Evolutionary conservation across 1,284 basidiomycete genomes (phyloP).

Genomic region (Fomitopsis betulina): DNA sequence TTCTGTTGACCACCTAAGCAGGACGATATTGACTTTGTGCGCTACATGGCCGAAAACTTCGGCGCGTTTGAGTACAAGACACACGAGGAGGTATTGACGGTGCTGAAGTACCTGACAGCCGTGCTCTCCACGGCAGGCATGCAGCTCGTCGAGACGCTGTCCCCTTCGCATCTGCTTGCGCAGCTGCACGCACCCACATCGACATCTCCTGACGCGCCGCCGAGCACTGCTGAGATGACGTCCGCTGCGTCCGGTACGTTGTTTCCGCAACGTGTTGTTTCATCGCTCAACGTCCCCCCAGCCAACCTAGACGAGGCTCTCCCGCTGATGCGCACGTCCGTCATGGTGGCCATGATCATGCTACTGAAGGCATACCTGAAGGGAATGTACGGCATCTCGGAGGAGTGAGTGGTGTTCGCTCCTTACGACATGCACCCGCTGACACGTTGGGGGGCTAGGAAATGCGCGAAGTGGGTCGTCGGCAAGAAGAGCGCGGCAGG

Average conservation of each 20-base stretch:
- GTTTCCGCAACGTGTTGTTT: background rate
- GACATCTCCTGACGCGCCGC: background rate
- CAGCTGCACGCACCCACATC: conserved; percentile 43
- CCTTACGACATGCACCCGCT: background rate
- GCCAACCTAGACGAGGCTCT: conserved; percentile 28
- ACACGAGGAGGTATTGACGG: conserved; percentile 86
- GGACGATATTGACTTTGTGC: conserved; percentile 78
- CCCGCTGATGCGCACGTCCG: conserved; percentile 55
- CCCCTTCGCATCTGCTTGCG: conserved; percentile 62
- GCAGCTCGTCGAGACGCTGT: conserved; percentile 68
- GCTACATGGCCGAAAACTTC: conserved; percentile 95
- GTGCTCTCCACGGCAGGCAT: conserved; percentile 83
- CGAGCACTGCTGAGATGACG: background rate
- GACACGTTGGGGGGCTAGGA: conserved; percentile 41
- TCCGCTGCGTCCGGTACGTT: background rate
- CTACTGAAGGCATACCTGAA: conserved; percentile 84
- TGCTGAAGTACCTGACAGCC: conserved; percentile 78
- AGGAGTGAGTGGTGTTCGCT: conserved; percentile 66
- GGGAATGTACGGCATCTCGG: conserved; percentile 73
- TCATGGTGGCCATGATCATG: conserved; percentile 78
- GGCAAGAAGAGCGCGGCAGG: conserved; percentile 85
- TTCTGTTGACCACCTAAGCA: conserved; percentile 24
- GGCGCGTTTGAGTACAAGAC: conserved; percentile 91
- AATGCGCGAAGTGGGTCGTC: conserved; percentile 80
- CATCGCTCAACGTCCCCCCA: background rate